Evolutionary conservation across 2,329 filamentous ascomycete species (phyloP), one percentile per base, ranked within the genome.

Genomic region (Chaetomiaceae sp.): DNA sequence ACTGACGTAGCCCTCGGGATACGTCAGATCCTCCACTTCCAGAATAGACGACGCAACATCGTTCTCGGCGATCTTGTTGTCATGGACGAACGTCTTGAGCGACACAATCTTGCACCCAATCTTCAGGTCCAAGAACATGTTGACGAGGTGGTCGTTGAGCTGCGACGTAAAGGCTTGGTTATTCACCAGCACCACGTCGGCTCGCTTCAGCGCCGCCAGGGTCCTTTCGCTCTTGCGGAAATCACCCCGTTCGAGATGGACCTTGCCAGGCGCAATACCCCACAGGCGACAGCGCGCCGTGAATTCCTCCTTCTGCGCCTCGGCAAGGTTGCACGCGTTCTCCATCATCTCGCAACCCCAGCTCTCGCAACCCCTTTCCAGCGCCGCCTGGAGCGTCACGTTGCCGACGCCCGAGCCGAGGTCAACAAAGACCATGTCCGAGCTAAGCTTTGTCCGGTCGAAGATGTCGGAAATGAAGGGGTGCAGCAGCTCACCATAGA

Each of bases 321-420:
- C 82, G 7, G 90, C 94, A 29, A 96, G 80, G 51, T 85, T 84
- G 73, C 87, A 91, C 2, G 91, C 89, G 56, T 94, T 95, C 53
- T 86, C 80, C 90, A 96, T 95, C 78, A 95, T 89, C 70, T 99
- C 94, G 64, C 92, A 96, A 25, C 94, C 94, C 86, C 90, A 96
- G 69, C 87, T 92, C 67, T 96, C 90, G 68, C 90, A 96, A 16
- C 94, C 94, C 48, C 92, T 84, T 69, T 99, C 89, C 18, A 99
- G 79, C 0, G 94, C 94, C 2, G 92, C 90, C 69, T 99, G 94
- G 46, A 99, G 75, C 23, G 94, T 90, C 2, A 97, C 92, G 66
- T 97, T 99, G 43, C 92, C 94, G 14, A 97, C 94, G 27, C 94
- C 94, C 2, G 92, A 97, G 44, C 94, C 94, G 13, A 99, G 79